Evolutionary conservation across 2,329 filamentous ascomycete genomes (phyloP), one percentile per base, ranked within the genome.

Genomic region (Ramularia endophylla): DNA sequence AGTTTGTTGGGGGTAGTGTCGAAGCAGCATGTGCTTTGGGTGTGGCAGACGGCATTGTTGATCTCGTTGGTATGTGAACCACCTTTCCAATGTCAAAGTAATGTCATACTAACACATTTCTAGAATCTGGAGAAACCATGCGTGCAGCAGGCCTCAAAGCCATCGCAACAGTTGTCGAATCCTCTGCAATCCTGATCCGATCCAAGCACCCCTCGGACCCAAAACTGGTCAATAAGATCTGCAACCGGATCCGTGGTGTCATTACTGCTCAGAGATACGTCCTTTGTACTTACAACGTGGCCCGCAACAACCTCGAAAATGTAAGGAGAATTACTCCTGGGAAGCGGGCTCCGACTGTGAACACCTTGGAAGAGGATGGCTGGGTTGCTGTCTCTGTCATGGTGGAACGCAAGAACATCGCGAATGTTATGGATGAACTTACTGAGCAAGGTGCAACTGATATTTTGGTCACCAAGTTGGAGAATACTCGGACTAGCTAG

Each of bases 71-170:
- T 92, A 67, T 63, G 85, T 78, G 29, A 13, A 19, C n/a, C 11
- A 5, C 12, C 5, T 1, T 28, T n/a, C 9, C 8, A 12, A 29
- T n/a, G 17, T 8, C 15, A 20, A 37, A 27, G 22, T 43, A 39
- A 6, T 19, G 16, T 12, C 15, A 36, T 33, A 15, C 31, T 45
- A 16, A 45, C 38, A 40, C 13, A 3, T 20, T 17, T n/a, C 11
- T 54, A 92, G 90, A 98, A 73, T 97, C 92, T 15, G 92, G 92
- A 42, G 90, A 97, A 68, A 98, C 92, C 0, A 98, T 98, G 92
- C 85, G 86, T 59, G 92, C 90, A 15, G 90, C 90, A 31, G 92
- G 92, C 17, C 76, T 98, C 37, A 89, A 88, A 68, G 83, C 90
- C 42, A 95, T 97, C 56, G 88, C 92, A 56, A 98, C 92, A 2